Evolutionary conservation across 345 rosid genomes (phyloP).

Genomic region (Euphorbia peplus): DNA sequence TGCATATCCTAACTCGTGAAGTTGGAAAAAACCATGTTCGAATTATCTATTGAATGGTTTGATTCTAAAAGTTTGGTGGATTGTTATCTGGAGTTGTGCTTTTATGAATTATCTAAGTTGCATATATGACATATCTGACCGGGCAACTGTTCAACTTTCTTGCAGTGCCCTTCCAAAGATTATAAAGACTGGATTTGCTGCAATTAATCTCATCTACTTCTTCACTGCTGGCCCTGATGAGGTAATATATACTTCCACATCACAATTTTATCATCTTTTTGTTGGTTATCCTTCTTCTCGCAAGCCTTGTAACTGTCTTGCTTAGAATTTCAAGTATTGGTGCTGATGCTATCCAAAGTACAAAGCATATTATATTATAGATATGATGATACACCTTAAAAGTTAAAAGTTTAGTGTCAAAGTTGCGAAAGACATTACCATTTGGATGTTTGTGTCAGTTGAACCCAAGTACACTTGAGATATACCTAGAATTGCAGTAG

Average conservation of each 20-base stretch:
- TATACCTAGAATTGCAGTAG: neutral
- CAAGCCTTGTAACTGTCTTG: neutral
- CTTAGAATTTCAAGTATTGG: neutral
- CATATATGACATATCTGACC: constrained; percentile 6
- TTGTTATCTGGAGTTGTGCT: neutral
- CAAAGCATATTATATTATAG: neutral
- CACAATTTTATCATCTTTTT: neutral
- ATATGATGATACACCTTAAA: neutral
- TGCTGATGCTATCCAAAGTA: neutral
- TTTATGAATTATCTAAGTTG: neutral
- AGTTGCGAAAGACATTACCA: neutral
- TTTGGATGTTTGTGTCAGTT: neutral
- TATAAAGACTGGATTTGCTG: constrained; percentile 94
- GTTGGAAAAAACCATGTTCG: neutral
- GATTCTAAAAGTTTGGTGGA: neutral
- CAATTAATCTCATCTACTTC: constrained; percentile 94
- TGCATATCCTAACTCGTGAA: neutral
- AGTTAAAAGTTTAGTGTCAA: neutral
- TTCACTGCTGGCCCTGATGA: constrained; percentile 98
- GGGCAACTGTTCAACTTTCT: constrained; percentile 11
- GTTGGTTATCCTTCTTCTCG: neutral
- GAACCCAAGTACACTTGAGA: neutral
- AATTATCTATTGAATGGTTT: neutral
- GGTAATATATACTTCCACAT: constrained; percentile 37
- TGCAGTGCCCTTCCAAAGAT: constrained; percentile 93